Percentiles rank a stretch among this genome's conserved stretches.
Evolutionary conservation across 2,329 filamentous ascomycete species (phyloP).

Genomic region (Beauveria australis): DNA sequence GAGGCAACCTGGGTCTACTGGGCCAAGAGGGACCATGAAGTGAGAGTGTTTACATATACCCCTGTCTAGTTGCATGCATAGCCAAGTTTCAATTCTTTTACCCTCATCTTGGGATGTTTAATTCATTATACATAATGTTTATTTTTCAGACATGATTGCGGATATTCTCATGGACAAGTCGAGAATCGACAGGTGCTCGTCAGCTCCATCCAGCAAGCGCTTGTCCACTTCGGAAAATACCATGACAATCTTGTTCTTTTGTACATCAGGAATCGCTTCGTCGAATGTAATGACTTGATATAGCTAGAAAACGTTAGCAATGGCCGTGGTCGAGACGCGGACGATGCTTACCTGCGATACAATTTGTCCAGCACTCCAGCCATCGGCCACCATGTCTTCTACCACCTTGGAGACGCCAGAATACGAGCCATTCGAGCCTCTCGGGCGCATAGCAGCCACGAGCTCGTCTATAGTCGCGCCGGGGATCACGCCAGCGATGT

Average conservation of each 20-base stretch:
- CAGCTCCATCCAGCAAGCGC: conserved; percentile 84
- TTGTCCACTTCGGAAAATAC: conserved; percentile 94
- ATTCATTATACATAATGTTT: conserved; percentile 2
- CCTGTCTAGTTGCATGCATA: not conserved
- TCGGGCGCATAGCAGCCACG: conserved; percentile 67
- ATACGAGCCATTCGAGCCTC: conserved; percentile 57
- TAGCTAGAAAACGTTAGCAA: conserved; percentile 38
- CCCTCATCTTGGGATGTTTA: not conserved
- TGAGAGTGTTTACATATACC: conserved; percentile 9
- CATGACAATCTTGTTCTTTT: conserved; percentile 85
- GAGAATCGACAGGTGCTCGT: conserved; percentile 87
- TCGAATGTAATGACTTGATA: conserved; percentile 79
- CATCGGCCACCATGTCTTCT: conserved; percentile 87
- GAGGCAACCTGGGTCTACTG: conserved; percentile 47
- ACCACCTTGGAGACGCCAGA: conserved; percentile 69
- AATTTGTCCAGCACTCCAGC: conserved; percentile 90
- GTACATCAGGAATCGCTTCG: conserved; percentile 71
- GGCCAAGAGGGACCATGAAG: conserved; percentile 24
- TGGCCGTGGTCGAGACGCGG: conserved; percentile 6
- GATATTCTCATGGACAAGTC: conserved; percentile 79
- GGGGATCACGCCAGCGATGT: conserved; percentile 94
- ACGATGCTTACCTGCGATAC: conserved; percentile 57
- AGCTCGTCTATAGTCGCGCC: conserved; percentile 61
- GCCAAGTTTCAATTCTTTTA: conserved; percentile 3
- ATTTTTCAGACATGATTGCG: conserved; percentile 51